phyloP scores from a whole-genome alignment of 78 protist genomes.

The Guillardia theta region DNA sequence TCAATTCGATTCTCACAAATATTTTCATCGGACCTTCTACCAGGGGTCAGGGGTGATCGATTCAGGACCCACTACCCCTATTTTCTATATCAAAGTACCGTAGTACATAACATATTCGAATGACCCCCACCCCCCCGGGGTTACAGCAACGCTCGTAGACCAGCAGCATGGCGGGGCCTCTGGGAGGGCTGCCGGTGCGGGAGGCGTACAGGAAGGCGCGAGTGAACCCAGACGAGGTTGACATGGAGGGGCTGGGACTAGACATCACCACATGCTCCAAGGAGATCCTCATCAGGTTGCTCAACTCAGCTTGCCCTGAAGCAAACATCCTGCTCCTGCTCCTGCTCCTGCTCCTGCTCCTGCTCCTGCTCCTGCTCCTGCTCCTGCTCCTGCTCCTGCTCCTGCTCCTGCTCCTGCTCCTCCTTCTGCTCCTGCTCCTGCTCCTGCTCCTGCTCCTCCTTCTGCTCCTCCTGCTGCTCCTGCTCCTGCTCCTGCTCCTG shows the following conservation, averaged over 20 bases:
- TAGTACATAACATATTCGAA: too few relatives aligned
- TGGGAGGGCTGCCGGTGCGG: not conserved
- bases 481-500: not conserved
- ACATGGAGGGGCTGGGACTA: not conserved
- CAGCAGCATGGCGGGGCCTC: too few relatives aligned
- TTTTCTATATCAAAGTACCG: too few relatives aligned
- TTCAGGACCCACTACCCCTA: too few relatives aligned
- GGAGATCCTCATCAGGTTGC: not conserved
- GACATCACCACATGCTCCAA: not conserved
- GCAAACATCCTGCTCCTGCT: not conserved
- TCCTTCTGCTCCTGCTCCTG: not conserved
- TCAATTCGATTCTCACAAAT: too few relatives aligned
- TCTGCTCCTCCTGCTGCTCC: too few relatives aligned
- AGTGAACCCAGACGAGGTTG: not conserved
- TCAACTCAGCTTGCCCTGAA: not conserved
- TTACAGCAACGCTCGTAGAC: too few relatives aligned
- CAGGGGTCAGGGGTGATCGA: too few relatives aligned
- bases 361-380: not conserved
- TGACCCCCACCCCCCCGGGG: too few relatives aligned
- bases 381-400: not conserved
- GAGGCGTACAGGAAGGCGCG: slow-evolving; percentile 2
- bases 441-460: not conserved
- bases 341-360: not conserved
- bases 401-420: not conserved
- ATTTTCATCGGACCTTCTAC: too few relatives aligned